Evolutionary conservation across 208 protist species (phyloP), one percentile per base, ranked within the genome.

Genomic region (Leishmania turanica): DNA sequence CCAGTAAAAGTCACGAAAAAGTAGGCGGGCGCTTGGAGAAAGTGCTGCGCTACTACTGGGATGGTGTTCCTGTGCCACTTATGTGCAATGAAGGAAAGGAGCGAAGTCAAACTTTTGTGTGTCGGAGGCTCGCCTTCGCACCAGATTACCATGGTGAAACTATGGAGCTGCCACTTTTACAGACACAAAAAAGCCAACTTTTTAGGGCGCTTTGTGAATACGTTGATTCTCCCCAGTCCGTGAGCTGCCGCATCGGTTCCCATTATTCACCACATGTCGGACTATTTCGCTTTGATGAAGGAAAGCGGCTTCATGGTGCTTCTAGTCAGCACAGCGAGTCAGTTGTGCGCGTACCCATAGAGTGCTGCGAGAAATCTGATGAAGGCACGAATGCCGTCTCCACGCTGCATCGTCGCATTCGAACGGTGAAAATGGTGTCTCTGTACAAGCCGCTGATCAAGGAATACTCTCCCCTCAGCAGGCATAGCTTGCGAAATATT

Each of bases 221-320:
- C 34, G 68, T 88, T 31, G 42, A 76, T 75, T 31, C 73, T 60
- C 76, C 77, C 6, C 78, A 82, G 42, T 91, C 91, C 1, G 83
- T 84, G 45, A 96, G 89, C 79, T 89, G 88, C 31, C 85, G 95
- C 54, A 97, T 98, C 65, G 95, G 92, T 17, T 90, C 89, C n/a
- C 93, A 98, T 84, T 96, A 95, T 86, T 98, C 95, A 3, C 92
- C 90, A 24, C 88, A 90, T 72, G 92, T 96, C 7, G 95, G 93
- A 9, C 78, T 87, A 31, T 98, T 97, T 89, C 62, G 81, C 17
- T 92, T 92, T 73, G 64, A 58, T 1, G 77, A 81, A 53, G 73
- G 60, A 24, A 75, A 81, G 11, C 21, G 53, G 51, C 15, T 56
- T 51, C 74, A 19, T 49, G 56, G 6, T 34, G 37, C 49, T 47